Conservation (phyloP, 106 monocot species). For the Amphibolis antarctica region DNA sequence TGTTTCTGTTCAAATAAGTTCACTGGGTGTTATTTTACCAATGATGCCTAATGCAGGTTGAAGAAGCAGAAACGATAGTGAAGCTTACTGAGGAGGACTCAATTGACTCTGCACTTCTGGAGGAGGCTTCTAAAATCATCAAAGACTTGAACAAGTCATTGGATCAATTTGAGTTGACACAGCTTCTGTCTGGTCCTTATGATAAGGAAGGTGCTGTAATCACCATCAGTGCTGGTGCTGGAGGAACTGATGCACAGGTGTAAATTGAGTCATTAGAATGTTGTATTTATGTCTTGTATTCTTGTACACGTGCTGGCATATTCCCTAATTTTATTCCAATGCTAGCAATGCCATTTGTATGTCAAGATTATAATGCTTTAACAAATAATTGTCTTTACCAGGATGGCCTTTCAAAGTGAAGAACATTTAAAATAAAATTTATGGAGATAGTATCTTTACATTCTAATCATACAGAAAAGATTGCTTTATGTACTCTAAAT, state of each 20-base stretch:
- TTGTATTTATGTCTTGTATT: background rate
- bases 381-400: background rate
- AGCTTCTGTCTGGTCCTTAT: conserved; percentile 95
- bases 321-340: too few relatives aligned
- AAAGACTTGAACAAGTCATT: conserved; percentile 58
- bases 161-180: conserved; percentile 69
- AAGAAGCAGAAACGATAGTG: conserved; percentile 98
- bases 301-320: background rate
- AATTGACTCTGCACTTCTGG: conserved; percentile 65
- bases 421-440: too few relatives aligned
- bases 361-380: too few relatives aligned
- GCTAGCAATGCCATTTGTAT: too few relatives aligned
- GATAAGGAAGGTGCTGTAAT: conserved; percentile 94
- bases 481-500: too few relatives aligned
- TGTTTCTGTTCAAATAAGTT: background rate
- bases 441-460: too few relatives aligned
- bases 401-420: background rate
- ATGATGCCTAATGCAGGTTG: conserved; percentile 33
- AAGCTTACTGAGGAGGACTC: conserved; percentile 84
- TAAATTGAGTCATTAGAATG: background rate
- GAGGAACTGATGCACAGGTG: conserved; percentile 99
- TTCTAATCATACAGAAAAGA: too few relatives aligned
- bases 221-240: conserved; percentile 90
- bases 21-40: background rate
- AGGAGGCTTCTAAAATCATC: conserved; percentile 79